Conservation (phyloP, 805 yeast species). For the Candida manassasensis region DNA sequence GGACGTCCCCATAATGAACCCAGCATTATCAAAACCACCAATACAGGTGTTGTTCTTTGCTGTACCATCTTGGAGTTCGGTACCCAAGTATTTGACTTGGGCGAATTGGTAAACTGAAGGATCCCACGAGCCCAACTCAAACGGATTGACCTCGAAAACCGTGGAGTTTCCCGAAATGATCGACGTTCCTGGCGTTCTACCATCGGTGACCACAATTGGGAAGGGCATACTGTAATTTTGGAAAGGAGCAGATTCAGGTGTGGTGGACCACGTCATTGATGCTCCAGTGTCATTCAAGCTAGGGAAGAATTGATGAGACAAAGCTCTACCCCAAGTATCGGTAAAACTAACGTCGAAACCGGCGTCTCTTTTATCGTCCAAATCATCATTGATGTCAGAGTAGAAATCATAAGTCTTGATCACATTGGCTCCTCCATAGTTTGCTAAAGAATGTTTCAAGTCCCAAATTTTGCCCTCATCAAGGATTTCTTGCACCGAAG, state of each 20-base stretch:
- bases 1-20: conserved; percentile 36
- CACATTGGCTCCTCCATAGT: conserved; percentile 56
- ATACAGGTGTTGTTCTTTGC: conserved; percentile 16
- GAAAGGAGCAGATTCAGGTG: conserved; percentile 20
- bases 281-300: conserved; percentile 21
- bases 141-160: conserved; percentile 36
- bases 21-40: conserved; percentile 33
- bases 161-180: conserved; percentile 66
- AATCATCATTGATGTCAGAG: conserved; percentile 22
- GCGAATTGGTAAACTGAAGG: conserved; percentile 29
- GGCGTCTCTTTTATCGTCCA: conserved; percentile 26
- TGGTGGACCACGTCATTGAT: conserved; percentile 27
- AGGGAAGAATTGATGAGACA: conserved; percentile 29
- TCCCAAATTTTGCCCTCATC: conserved; percentile 54
- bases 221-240: conserved; percentile 32
- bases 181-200: conserved; percentile 57
- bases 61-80: conserved; percentile 18
- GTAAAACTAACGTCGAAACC: conserved; percentile 32
- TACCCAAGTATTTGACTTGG: conserved; percentile 28
- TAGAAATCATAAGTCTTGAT: conserved; percentile 49
- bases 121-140: conserved; percentile 42
- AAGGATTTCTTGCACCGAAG: conserved; percentile 27
- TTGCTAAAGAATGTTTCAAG: conserved; percentile 52
- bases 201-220: conserved; percentile 44
- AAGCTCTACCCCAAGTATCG: conserved; percentile 38